A percentile compares a stretch with the other conserved stretches of the same genome.
phyloP scores from a whole-genome alignment of 306 rosid genomes.

The Boehmeria nivea region DNA sequence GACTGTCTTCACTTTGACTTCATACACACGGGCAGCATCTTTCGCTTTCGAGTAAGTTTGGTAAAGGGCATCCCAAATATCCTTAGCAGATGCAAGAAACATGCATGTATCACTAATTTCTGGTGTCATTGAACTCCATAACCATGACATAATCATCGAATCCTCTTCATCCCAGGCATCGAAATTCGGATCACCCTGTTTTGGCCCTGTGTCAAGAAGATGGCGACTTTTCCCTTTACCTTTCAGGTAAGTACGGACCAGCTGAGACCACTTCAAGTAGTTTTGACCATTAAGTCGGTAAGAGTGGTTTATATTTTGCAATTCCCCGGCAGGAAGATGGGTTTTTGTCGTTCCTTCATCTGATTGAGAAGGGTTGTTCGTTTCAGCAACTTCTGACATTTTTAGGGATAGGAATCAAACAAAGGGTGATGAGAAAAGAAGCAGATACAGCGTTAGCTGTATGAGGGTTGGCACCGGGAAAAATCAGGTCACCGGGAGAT shows the following conservation, averaged over 20 bases:
- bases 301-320: no score
- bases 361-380: no score
- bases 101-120: conserved; percentile 1
- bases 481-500: no score
- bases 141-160: conserved; percentile 4
- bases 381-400: no score
- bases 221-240: neutral
- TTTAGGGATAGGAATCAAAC: no score
- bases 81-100: neutral
- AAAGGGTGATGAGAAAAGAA: no score
- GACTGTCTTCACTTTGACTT: no score
- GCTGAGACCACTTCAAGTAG: neutral
- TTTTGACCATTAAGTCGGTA: no score
- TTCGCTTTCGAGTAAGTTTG: neutral
- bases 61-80: neutral
- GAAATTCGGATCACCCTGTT: neutral
- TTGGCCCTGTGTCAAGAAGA: neutral
- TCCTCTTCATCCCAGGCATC: conserved; percentile 11
- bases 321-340: no score
- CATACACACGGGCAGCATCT: neutral
- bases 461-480: no score
- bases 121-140: neutral
- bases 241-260: neutral
- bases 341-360: no score
- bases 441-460: no score